Evolutionary conservation across 192 early-diverging fungal genomes (phyloP), one percentile per base, ranked within the genome.

Genomic region (Podila verticillata): DNA sequence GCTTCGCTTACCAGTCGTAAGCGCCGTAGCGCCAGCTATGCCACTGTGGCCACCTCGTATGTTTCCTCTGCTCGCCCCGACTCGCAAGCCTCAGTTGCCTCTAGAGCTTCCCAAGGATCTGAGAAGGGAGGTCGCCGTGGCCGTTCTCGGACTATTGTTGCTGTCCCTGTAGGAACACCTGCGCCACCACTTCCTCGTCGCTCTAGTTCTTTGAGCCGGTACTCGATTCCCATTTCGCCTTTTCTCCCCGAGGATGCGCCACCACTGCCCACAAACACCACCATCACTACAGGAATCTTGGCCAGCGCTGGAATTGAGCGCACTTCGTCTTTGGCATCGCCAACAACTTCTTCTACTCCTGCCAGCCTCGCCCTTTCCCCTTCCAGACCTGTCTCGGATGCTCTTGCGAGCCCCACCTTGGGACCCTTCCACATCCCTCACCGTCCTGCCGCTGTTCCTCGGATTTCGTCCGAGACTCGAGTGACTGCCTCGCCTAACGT

Each of bases 101-200:
- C 61, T 61, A 80, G 54, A 65, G 65, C 26, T 66, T 80, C 77
- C 26, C 70, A 66, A 70, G 66, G 56, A 61, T 80, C 62, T 51
- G 77, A 72, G 70, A 80, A 70, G 70, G 72, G 70, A 39, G 69
- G 77, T 61, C 62, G 69, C 67, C 71, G 77, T 60, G 72, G 68
- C 26, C 56, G 77, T 3, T 60, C 70, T 26, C 65, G 65, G n/a
- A 72, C 63, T 31, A 28, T 80, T 20, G 57, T 63, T 26, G 60
- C 28, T 8, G 3, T 72, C 22, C 32, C 70, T 54, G 30, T 30
- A 32, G 65, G 61, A 29, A 20, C 66, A 1, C 70, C 77, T 4
- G n/a, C 70, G 8, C 77, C 75, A 20, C 29, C 56, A 24, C 65
- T 66, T 7, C 69, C 75, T 26, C 75, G 75, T 44, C 75, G 75